Evolutionary conservation across 495 filamentous ascomycete species (phyloP).

Genomic region (Penicillium desertorum): DNA sequence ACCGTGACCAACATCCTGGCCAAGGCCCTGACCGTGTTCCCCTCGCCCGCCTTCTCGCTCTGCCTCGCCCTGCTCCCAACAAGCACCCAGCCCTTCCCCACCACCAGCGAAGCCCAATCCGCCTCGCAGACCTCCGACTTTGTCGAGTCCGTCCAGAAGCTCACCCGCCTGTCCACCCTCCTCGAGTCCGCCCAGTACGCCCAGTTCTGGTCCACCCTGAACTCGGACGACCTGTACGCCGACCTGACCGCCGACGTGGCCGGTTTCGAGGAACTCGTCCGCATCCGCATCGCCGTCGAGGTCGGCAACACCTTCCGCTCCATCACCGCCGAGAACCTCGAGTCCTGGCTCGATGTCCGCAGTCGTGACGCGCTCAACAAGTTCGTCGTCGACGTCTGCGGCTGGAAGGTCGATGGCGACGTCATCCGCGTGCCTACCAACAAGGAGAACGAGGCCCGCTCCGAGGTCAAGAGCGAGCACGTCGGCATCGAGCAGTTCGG

Average conservation of each 20-base stretch:
- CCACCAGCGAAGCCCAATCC: conserved; percentile 58
- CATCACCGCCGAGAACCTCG: conserved; percentile 70
- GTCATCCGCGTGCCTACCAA: conserved; percentile 80
- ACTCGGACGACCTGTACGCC: conserved; percentile 93
- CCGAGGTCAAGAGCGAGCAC: conserved; percentile 91
- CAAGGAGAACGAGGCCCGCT: conserved; percentile 98
- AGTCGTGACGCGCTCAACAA: conserved; percentile 69
- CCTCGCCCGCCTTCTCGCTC: conserved; percentile 91
- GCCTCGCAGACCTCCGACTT: conserved; percentile 63
- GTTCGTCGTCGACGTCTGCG: conserved; percentile 81
- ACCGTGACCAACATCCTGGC: conserved; percentile 97
- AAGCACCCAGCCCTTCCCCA: conserved; percentile 61
- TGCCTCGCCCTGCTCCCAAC: conserved; percentile 87
- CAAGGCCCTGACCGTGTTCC: conserved; percentile 97
- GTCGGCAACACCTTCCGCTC: conserved; percentile 86
- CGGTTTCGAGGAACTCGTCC: conserved; percentile 95
- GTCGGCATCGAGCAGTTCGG: conserved; percentile 77
- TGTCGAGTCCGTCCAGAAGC: conserved; percentile 84
- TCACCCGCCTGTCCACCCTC: conserved; percentile 76
- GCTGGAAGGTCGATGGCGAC: conserved; percentile 73
- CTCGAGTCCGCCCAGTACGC: conserved; percentile 84
- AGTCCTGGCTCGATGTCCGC: conserved; percentile 81
- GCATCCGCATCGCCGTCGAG: conserved; percentile 85
- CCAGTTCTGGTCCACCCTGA: conserved; percentile 89
- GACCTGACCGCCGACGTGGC: conserved; percentile 91